Percentiles rank a stretch among this genome's conserved stretches.
These are phyloP conservation scores for Cyclotella kingstonii DNA, from an alignment of 108 stramenopile genomes.

Conservation along the genomic window DNA sequence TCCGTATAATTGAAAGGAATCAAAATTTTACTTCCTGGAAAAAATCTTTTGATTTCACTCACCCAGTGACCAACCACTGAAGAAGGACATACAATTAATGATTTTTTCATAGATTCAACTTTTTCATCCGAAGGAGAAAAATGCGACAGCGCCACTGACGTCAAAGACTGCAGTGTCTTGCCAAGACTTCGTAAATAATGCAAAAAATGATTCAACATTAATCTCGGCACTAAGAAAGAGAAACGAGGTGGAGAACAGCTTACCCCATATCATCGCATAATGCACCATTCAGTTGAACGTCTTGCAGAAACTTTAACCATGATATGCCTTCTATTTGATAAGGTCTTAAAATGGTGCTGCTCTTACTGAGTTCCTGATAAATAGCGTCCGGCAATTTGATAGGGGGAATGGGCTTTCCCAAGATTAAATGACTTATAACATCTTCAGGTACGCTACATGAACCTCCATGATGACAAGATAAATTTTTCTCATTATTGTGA, in stretches of 20 bases:
- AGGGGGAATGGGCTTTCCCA: constrained; percentile 74
- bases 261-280: constrained; percentile 90
- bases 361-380: constrained; percentile 24
- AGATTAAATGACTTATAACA: constrained; percentile 85
- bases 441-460: constrained; percentile 17
- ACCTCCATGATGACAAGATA: background rate
- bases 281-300: constrained; percentile 72
- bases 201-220: background rate
- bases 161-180: constrained; percentile 79
- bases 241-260: background rate
- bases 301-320: constrained; percentile 84
- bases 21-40: constrained; percentile 53
- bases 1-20: constrained; percentile 49
- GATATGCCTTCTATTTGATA: constrained; percentile 87
- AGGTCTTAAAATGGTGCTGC: constrained; percentile 52
- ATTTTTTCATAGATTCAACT: constrained; percentile 14
- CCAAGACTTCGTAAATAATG: constrained; percentile 22
- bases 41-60: constrained; percentile 67
- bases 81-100: constrained; percentile 81
- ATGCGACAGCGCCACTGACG: constrained; percentile 66
- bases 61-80: constrained; percentile 87
- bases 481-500: background rate
- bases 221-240: background rate
- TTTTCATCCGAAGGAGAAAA: constrained; percentile 7
- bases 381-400: constrained; percentile 52